Evolutionary conservation across 768 basidiomycete genomes (phyloP).

Genomic region (Phanerochaete sordida): DNA sequence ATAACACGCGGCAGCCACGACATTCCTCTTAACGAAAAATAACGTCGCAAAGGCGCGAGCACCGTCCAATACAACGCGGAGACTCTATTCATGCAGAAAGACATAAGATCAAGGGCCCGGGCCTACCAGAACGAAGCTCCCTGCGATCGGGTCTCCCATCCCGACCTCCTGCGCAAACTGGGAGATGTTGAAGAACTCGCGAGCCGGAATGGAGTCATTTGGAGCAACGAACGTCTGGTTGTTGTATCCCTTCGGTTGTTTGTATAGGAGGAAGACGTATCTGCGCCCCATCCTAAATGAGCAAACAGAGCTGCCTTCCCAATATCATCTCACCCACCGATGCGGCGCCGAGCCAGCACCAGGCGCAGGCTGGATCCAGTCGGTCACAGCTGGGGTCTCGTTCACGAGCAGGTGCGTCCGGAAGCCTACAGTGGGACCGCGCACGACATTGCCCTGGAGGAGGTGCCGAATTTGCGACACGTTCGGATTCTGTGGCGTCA

Average conservation of each 20-base stretch:
- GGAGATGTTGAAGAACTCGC: conserved; percentile 32
- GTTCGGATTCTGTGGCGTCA: conserved; percentile 27
- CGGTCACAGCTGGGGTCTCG: conserved; percentile 26
- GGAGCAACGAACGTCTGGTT: conserved; percentile 20
- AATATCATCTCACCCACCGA: conserved; percentile 26
- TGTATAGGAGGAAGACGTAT: conserved; percentile 28
- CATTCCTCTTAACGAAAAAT: too few relatives aligned
- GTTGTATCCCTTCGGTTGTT: conserved; percentile 25
- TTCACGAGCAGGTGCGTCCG: conserved; percentile 20
- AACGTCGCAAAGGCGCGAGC: too few relatives aligned
- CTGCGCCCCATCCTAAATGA: too few relatives aligned
- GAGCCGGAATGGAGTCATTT: conserved; percentile 24
- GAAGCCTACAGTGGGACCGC: not conserved
- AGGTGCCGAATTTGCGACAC: conserved; percentile 28
- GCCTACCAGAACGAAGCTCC: conserved; percentile 29
- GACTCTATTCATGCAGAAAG: too few relatives aligned
- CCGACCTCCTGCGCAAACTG: conserved; percentile 24
- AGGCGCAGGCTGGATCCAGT: conserved; percentile 28
- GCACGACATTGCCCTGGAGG: conserved; percentile 23
- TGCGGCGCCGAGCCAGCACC: conserved; percentile 29
- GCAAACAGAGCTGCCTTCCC: too few relatives aligned
- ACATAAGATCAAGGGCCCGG: conserved; percentile 11
- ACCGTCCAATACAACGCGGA: too few relatives aligned
- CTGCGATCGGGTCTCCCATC: conserved; percentile 28
- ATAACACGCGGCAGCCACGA: too few relatives aligned